Conservation (phyloP, 768 basidiomycete genomes). For the Hericium rajendrae region DNA sequence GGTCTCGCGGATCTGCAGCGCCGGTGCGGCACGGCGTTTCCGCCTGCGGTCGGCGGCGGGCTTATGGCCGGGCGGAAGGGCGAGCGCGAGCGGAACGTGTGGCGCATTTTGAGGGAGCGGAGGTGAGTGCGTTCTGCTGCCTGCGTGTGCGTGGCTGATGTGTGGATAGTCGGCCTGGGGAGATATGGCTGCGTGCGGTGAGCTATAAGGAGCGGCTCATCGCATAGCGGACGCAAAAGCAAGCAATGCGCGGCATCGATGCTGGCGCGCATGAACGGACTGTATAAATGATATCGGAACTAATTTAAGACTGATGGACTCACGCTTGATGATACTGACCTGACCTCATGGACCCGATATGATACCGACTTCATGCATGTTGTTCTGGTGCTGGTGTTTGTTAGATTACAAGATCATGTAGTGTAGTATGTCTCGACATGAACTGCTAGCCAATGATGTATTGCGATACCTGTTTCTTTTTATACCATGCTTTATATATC, state of each 20-base stretch:
- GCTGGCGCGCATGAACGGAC: no score
- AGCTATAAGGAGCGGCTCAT: constrained; percentile 54
- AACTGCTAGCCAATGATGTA: no score
- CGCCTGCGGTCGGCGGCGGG: constrained; percentile 36
- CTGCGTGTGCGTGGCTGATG: constrained; percentile 2
- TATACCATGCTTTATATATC: no score
- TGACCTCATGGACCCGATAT: no score
- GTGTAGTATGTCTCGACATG: background rate
- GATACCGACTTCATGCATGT: constrained; percentile 15
- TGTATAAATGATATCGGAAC: no score
- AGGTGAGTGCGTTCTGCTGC: constrained; percentile 37
- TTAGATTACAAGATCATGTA: background rate
- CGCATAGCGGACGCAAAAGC: constrained; percentile 3
- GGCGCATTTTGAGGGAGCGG: constrained; percentile 66
- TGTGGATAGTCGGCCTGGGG: constrained; percentile 51
- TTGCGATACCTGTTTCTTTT: no score
- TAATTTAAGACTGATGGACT: no score
- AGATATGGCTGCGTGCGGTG: constrained; percentile 64
- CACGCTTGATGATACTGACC: no score
- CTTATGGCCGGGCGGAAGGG: constrained; percentile 35
- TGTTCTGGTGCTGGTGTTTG: background rate
- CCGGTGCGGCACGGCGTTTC: constrained; percentile 63
- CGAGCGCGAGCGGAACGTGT: constrained; percentile 43
- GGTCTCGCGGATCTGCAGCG: constrained; percentile 68
- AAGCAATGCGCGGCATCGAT: no score